Base-by-base conservation (phyloP, 139 green algal genomes). In the Tetradesmus lagerheimii region DNA sequence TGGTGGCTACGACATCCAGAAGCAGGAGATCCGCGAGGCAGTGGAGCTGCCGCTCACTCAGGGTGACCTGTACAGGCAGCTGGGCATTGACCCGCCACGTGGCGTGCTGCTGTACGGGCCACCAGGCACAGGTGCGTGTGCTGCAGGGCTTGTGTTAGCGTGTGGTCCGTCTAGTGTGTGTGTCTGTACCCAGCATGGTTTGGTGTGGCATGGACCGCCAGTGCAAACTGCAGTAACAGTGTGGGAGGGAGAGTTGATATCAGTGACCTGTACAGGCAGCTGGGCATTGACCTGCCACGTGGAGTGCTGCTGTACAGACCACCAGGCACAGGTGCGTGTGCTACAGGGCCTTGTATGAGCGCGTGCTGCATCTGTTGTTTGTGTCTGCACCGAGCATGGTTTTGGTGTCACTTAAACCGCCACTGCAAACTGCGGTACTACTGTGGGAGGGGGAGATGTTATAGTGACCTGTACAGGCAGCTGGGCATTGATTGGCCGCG, bases 21-120 rank as follows among this genome's bases (percentile, higher is more conserved):
- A 99, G 92, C 98, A 99, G 94, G 98, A 99, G 93, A 99, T 99
- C 92, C 94, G 96, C 50, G 98, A 99, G 93, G 98, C 98, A 37
- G 98, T 99, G 81, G 98, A 99, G 96, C 95, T 99, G 90, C 98
- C 98, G 23, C 93, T 99, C 57, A 98, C 97, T 29, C 97, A 99
- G 87, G 96, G 96, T 43, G 98, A 99, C 80, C 94, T 99, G 89
- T 99, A 99, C 94, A 92, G 96, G 57, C 96, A 98, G 87, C 97
- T 99, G 50, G 98, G 98, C 90, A 99, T 99, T 86, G 97, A 99
- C 93, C 98, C 98, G 1, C 98, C 98, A 0, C 95, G 98, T 38
- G 98, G 98, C 9, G 98, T 99, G 50, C 93, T 99, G 74, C 94
- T 99, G 53, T 99, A 99, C 75, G 98, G 98, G 14, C 95, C 97